phyloP scores from a whole-genome alignment of 306 rosid species.

The Styphnolobium japonicum region DNA sequence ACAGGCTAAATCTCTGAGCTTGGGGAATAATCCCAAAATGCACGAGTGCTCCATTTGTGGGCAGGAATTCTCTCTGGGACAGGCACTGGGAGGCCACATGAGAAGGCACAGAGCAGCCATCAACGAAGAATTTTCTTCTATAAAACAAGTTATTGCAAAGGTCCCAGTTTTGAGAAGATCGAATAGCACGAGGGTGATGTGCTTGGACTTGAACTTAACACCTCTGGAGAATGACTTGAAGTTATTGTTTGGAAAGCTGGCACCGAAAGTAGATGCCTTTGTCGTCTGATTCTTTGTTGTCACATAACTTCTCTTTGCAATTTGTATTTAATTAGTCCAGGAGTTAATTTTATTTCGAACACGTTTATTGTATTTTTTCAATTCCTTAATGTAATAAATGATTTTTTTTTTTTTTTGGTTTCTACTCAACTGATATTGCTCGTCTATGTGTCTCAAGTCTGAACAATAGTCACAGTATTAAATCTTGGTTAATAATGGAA shows the following conservation, averaged over 20 bases:
- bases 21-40: constrained; percentile 31
- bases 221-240: constrained; percentile 82
- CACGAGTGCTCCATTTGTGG: constrained; percentile 76
- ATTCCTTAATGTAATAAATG: background rate
- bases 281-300: constrained; percentile 26
- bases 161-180: constrained; percentile 49
- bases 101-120: constrained; percentile 48
- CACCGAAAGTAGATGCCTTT: constrained; percentile 46
- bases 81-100: constrained; percentile 93
- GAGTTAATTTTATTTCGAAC: background rate
- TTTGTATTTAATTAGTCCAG: background rate
- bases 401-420: background rate
- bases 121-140: constrained; percentile 18
- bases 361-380: constrained; percentile 10
- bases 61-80: constrained; percentile 58
- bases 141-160: background rate
- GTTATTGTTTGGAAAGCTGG: constrained; percentile 52
- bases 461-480: background rate
- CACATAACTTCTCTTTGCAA: background rate
- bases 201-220: constrained; percentile 76
- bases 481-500: background rate
- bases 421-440: background rate
- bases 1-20: background rate
- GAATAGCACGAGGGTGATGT: constrained; percentile 29
- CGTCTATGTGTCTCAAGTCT: background rate